Evolutionary conservation across 306 rosid species (phyloP), one percentile per base, ranked within the genome.

Genomic region (Macrotyloma uniflorum): DNA sequence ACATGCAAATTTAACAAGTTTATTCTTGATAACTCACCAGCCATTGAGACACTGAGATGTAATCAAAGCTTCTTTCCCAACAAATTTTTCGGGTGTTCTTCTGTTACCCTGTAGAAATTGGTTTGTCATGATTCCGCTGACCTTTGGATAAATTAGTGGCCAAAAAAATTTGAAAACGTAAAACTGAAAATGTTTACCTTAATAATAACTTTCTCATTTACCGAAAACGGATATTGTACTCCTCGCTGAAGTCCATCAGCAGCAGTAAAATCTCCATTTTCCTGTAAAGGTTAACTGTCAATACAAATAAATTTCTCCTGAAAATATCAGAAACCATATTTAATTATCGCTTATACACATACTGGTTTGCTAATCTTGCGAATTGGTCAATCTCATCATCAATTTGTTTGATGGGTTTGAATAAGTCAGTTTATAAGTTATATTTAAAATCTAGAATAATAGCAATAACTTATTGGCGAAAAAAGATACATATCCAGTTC

Each of bases 11-110:
- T 53, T 68, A 77, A 47, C 47, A 81, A 74, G 73, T 38, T 79
- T 38, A 70, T 40, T 86, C 57, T 57, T 40, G 54, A 22, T 45
- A 75, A 89, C 97, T 89, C 80, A 95, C 99, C 99, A 95, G 89
- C 99, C 99, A 88, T 95, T 95, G 72, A 95, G 99, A 87, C 99
- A 93, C 85, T 95, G 99, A 65, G 99, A 93, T 24, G 98, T 95
- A 78, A 95, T 95, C 84, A 95, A 85, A 28, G 99, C 99, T 86
- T 95, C 99, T 88, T 95, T 95, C 73, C 99, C 99, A 80, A 95
- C 99, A 88, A 93, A 88, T 87, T 93, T 95, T 77, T 95, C 99
- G 19, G 99, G 98, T 19, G 99, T 95, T 76, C 99, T 89, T 83
- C 88, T 84, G 80, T 95, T 95, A 67, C 99, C 99, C 99, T 95